Base-by-base conservation (phyloP, 1,284 basidiomycete genomes). In the Sporisorium graminicola region DNA sequence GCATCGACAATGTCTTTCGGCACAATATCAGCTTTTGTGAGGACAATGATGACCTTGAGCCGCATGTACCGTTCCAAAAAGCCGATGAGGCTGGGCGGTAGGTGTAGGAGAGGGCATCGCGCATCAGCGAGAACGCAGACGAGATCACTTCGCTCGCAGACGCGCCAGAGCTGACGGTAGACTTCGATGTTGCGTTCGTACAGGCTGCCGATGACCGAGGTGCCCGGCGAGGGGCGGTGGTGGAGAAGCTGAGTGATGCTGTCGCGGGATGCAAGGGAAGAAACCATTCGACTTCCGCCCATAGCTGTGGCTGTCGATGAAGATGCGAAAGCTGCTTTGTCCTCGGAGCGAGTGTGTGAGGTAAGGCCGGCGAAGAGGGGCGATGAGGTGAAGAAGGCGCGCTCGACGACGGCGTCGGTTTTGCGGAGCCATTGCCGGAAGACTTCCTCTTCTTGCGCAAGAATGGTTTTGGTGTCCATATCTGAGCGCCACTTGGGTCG, bases 111-210 rank as follows among this genome's bases (percentile, higher is more conserved):
- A 0, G 94, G 94, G 83, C 93, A 95, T 31, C 94, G 91, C 8
- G 93, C 91, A 86, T 97, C 94, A 27, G 95, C 89, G 12, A 96
- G 89, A 56, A 95, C 89, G 59, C 95, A 90, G 13, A 96, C 87
- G 77, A 95, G 92, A 69, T 94, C 90, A 1, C 92, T 93, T 65
- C 89, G 91, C 29, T 81, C 79, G 54, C 70, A 66, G 3, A 81
- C 79, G 26, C 79, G 66, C 79, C 79, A 81, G 3, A 81, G 76
- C 57, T 81, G 79, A 10, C 74, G 73, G 35, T 74, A 80, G 4
- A 81, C 79, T 49, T 75, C 75, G 44, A 81, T 65, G 53, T 81
- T 81, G 54, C 79, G 72, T 44, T 81, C 79, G 70, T 76, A 79
- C 24, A 92, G 91, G 0, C 92, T 91, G 1, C 91, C 90, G 37